These are phyloP conservation scores for Cerrena zonata DNA, from an alignment of 1,284 basidiomycete genomes.

Conservation along the genomic window DNA sequence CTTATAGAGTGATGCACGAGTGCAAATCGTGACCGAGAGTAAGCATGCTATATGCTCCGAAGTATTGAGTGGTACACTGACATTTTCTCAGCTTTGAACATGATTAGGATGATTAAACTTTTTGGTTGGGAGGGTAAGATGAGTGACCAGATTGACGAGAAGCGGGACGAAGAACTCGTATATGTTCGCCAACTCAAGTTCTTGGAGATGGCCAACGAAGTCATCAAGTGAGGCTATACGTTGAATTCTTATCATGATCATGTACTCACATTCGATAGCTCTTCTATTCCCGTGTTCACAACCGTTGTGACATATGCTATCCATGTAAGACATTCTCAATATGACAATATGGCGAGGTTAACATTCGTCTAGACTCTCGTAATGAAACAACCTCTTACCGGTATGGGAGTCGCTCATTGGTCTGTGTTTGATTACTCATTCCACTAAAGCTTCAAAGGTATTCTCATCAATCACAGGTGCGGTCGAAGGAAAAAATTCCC, in stretches of 20 bases:
- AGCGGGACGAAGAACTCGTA: constrained; percentile 48
- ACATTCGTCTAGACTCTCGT: constrained; percentile 28
- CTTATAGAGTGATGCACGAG: constrained; percentile 41
- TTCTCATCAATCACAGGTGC: no score
- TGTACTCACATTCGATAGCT: constrained; percentile 30
- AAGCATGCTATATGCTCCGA: not conserved
- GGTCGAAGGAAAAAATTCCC: no score
- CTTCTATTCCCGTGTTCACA: constrained; percentile 57
- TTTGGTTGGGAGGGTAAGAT: constrained; percentile 54
- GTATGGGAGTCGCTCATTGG: constrained; percentile 18
- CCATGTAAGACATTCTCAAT: constrained; percentile 32
- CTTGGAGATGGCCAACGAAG: constrained; percentile 31
- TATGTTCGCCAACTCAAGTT: constrained; percentile 38
- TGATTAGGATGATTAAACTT: constrained; percentile 52
- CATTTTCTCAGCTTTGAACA: constrained; percentile 27
- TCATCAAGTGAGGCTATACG: constrained; percentile 30
- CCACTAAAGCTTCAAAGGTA: no score
- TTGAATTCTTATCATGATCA: not conserved
- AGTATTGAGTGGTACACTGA: no score
- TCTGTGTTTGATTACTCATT: no score
- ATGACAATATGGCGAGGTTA: not conserved
- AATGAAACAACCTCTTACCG: constrained; percentile 29
- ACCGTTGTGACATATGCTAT: constrained; percentile 69
- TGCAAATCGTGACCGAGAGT: constrained; percentile 44
- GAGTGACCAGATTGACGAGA: constrained; percentile 36